A percentile compares a stretch with the other conserved stretches of the same genome.
Evolutionary conservation across 176 grass and related monocot genomes (phyloP).

Genomic region (Avena insularis): DNA sequence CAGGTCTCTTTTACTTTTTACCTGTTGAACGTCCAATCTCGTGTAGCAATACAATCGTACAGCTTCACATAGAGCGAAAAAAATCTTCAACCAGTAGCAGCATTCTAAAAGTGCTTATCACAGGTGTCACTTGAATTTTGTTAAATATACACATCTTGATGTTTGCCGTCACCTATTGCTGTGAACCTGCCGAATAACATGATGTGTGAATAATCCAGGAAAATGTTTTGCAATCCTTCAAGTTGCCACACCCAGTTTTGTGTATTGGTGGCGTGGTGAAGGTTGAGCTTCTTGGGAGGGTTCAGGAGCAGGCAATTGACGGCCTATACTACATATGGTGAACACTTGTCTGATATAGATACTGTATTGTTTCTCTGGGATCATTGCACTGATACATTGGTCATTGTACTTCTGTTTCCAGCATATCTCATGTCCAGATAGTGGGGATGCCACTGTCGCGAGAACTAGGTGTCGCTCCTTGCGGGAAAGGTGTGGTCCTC

Average conservation of each 20-base stretch:
- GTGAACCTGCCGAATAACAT: constrained; percentile 25
- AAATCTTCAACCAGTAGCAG: neutral
- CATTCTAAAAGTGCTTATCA: neutral
- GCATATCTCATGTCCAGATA: constrained; percentile 57
- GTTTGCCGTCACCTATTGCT: neutral
- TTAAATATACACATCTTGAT: neutral
- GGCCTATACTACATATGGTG: constrained; percentile 68
- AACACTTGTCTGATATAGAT: neutral
- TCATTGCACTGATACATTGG: neutral
- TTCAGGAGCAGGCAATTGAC: constrained; percentile 71
- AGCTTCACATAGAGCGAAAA: neutral
- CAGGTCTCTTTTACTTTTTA: neutral
- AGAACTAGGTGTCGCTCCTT: constrained; percentile 38
- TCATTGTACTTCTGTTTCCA: neutral
- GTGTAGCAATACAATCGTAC: neutral
- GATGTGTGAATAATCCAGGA: constrained; percentile 45
- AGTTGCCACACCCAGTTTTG: constrained; percentile 61
- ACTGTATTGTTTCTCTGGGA: neutral
- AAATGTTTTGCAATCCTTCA: constrained; percentile 71
- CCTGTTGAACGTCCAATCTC: neutral
- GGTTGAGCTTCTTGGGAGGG: constrained; percentile 71
- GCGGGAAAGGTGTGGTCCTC: constrained; percentile 22
- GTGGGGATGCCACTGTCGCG: constrained; percentile 44
- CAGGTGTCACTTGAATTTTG: neutral
- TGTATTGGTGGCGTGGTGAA: constrained; percentile 84